Base-by-base conservation (phyloP, 352 stramenopile species). In the Phytophthora palmivora region DNA sequence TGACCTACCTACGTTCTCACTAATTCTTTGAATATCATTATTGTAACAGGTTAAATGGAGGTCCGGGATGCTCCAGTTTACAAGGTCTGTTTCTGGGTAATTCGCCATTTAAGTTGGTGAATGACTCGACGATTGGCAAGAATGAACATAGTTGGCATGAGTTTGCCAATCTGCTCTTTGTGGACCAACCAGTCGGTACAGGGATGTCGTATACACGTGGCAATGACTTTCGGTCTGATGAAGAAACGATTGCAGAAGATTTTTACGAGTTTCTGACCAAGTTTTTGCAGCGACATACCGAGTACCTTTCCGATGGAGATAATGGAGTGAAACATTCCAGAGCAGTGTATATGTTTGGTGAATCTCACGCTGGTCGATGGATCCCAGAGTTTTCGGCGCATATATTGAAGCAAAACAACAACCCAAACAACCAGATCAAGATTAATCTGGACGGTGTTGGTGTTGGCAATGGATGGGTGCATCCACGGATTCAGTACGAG, bases 401-500 rank as follows among this genome's bases (percentile, higher is more conserved):
- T 66, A 99, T 99, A 58, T 58, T 97, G 14, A 58, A 94, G 38
- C 71, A 95, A 56, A 99, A 99, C 67, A 47, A 46, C 1, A 32
- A 59, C 19, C 15, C 38, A 8, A 56, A 56, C 11, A 74, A 56
- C 11, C 54, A 64, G 15, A 67, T 74, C 33, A 48, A 69, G 9
- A 85, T 98, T 38, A 76, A 76, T 36, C 60, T 97, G 4, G 74
- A 71, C 36, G 97, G 97, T 55, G 80, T 96, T n/a, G 95, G 94
- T 5, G 98, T 99, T 79, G 97, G 97, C 30, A 99, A 99, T 74
- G 95, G 95, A 16, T 99, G 97, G 97, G 88, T 98, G 12, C 94
- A 99, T 63, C 97, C 97, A 24, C 67, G 78, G 10, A 87, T 98
- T 73, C 96, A 99, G 79, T 99, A 99, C 73, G 88, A 98, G 53